Percentiles rank a stretch among this genome's conserved stretches.
phyloP scores from a whole-genome alignment of 2,329 filamentous ascomycete genomes.

The Alternaria sp. region DNA sequence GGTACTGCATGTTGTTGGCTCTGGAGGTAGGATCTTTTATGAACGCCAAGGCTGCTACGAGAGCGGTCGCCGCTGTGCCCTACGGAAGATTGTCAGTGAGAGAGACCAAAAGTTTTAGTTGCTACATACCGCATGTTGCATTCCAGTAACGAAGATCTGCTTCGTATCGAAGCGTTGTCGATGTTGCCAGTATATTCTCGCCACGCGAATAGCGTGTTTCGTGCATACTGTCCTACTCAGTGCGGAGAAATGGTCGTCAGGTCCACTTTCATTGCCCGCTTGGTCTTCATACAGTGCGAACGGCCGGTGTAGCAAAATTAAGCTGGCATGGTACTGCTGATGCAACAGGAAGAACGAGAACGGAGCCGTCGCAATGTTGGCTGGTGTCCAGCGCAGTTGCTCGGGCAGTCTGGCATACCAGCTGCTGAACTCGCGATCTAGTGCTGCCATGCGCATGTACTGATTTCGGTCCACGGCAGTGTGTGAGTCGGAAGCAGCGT shows the following conservation, averaged over 20 bases:
- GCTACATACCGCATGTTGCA: conserved; percentile 57
- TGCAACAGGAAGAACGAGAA: conserved; percentile 61
- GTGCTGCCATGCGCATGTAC: conserved; percentile 58
- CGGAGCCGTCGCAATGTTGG: conserved; percentile 45
- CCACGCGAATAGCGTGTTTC: conserved; percentile 61
- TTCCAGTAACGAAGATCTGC: conserved; percentile 58
- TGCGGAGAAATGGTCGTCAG: conserved; percentile 53
- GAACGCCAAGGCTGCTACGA: conserved; percentile 57
- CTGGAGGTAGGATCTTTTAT: conserved; percentile 49
- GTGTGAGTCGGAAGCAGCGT: conserved; percentile 26
- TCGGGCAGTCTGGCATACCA: conserved; percentile 62
- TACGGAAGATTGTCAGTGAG: conserved; percentile 9
- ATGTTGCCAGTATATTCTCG: conserved; percentile 63
- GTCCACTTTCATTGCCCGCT: conserved; percentile 41
- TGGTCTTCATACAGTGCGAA: conserved; percentile 60
- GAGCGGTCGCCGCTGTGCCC: conserved; percentile 61
- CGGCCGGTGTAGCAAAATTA: conserved; percentile 61
- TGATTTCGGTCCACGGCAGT: conserved; percentile 53
- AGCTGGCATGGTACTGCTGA: conserved; percentile 62
- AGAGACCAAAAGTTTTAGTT: neutral
- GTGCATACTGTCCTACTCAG: conserved; percentile 61
- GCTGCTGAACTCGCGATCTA: conserved; percentile 61
- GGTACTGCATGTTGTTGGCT: conserved; percentile 55
- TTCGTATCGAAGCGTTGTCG: conserved; percentile 59
- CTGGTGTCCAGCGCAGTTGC: conserved; percentile 45